Conservation (phyloP, 2,329 filamentous ascomycete genomes). For the Neonectria hederae region DNA sequence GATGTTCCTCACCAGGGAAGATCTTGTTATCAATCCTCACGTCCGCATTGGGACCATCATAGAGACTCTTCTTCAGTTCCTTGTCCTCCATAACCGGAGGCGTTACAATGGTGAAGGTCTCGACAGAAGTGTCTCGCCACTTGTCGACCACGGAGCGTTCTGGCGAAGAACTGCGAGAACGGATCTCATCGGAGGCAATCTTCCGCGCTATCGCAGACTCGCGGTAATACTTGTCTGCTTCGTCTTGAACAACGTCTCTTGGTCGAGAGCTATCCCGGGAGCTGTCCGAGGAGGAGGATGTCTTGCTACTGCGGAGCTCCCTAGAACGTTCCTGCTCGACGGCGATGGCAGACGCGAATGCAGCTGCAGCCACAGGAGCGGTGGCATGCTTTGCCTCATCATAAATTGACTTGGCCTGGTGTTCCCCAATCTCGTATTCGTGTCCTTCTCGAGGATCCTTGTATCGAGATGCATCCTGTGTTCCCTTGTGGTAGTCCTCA, state of each 20-base stretch:
- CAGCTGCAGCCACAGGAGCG: slow-evolving; percentile 57
- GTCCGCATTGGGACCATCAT: slow-evolving; percentile 70
- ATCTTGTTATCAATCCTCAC: slow-evolving; percentile 69
- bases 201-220: slow-evolving; percentile 63
- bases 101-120: slow-evolving; percentile 60
- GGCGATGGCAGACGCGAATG: slow-evolving; percentile 58
- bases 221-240: slow-evolving; percentile 67
- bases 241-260: slow-evolving; percentile 61
- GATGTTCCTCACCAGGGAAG: slow-evolving; percentile 60
- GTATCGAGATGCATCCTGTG: slow-evolving; percentile 28
- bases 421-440: slow-evolving; percentile 51
- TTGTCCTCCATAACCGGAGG: slow-evolving; percentile 61
- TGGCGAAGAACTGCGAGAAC: slow-evolving; percentile 61
- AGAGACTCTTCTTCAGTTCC: slow-evolving; percentile 58
- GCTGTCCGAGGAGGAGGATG: slow-evolving; percentile 46
- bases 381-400: slow-evolving; percentile 59
- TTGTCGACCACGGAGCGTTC: slow-evolving; percentile 65
- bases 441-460: slow-evolving; percentile 34
- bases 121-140: slow-evolving; percentile 54
- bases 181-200: slow-evolving; percentile 63
- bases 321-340: slow-evolving; percentile 52
- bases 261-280: slow-evolving; percentile 47
- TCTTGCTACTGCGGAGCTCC: slow-evolving; percentile 45
- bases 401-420: slow-evolving; percentile 55
- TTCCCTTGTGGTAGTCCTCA: slow-evolving; percentile 43